These are phyloP conservation scores for Aspergillus pseudotamarii DNA, from an alignment of 2,329 filamentous ascomycete species.

Conservation along the genomic window DNA sequence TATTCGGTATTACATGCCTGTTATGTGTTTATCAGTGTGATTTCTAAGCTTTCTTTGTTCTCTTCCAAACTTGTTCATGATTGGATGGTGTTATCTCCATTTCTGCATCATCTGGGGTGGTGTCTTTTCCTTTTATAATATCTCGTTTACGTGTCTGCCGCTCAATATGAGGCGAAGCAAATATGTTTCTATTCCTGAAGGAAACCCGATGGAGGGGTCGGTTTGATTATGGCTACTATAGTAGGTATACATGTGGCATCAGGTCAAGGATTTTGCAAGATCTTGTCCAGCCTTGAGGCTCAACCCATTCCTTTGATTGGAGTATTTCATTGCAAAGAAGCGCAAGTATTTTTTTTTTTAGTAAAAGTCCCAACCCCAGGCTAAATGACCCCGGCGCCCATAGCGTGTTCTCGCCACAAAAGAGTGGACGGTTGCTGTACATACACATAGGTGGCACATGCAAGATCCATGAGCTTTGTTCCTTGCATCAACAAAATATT, in stretches of 20 bases:
- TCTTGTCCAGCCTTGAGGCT: neutral
- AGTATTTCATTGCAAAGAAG: neutral
- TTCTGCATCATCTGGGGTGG: constrained; percentile 10
- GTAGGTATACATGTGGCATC: constrained; percentile 2
- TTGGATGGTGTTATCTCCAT: constrained; percentile 9
- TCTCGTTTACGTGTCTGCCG: neutral
- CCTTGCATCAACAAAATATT: constrained; percentile 1
- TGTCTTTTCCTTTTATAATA: constrained; percentile 1
- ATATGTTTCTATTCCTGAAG: neutral
- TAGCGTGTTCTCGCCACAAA: neutral
- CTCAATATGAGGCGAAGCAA: neutral
- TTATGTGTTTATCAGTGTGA: constrained; percentile 4
- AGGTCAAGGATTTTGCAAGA: neutral
- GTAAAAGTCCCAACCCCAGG: neutral
- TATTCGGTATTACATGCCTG: neutral
- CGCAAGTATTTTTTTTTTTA: neutral
- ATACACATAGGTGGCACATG: neutral
- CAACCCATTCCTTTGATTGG: neutral
- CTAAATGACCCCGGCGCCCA: neutral
- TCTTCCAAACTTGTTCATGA: neutral
- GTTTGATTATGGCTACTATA: neutral
- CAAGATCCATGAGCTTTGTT: constrained; percentile 8
- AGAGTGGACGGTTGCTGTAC: neutral
- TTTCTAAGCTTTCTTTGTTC: neutral
- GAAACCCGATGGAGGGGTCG: neutral